A percentile compares a stretch with the other conserved stretches of the same genome.
Conservation (phyloP, 148 eudicot species). For the Rhododendron henanense region DNA sequence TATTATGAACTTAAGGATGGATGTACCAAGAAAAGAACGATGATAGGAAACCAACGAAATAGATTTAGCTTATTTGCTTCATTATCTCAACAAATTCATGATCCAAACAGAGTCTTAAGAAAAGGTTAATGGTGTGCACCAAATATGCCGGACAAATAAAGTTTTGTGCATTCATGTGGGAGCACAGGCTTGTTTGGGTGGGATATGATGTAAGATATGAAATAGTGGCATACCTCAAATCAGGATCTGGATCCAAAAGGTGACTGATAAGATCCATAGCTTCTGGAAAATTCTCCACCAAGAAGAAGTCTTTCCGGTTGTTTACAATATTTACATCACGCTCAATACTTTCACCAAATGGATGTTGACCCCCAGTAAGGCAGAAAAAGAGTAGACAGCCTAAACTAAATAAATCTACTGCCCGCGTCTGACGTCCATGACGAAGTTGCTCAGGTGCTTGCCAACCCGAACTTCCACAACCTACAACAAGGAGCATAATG, state of each 20-base stretch:
- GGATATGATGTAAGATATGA: background rate
- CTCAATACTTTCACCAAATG: constrained; percentile 72
- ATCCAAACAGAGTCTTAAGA: background rate
- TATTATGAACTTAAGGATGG: background rate
- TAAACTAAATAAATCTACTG: constrained; percentile 77
- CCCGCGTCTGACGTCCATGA: constrained; percentile 75
- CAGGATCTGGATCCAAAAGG: constrained; percentile 56
- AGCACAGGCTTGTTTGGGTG: background rate
- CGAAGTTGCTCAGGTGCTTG: constrained; percentile 89
- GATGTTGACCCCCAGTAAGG: constrained; percentile 83
- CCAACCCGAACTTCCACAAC: constrained; percentile 86
- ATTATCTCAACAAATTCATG: background rate
- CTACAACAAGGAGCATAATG: constrained; percentile 32
- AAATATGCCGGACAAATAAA: background rate
- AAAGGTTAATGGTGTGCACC: background rate
- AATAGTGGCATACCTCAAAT: constrained; percentile 46
- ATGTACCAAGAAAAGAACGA: background rate
- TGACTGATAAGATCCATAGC: constrained; percentile 71
- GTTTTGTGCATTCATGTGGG: background rate
- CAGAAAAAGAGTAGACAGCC: constrained; percentile 84
- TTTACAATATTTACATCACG: constrained; percentile 66
- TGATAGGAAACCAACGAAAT: background rate
- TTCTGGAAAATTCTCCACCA: constrained; percentile 77
- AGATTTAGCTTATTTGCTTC: background rate
- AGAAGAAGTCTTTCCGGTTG: constrained; percentile 55